phyloP scores from a whole-genome alignment of 2,329 filamentous ascomycete genomes.

The Penicillium sclerotigenum region DNA sequence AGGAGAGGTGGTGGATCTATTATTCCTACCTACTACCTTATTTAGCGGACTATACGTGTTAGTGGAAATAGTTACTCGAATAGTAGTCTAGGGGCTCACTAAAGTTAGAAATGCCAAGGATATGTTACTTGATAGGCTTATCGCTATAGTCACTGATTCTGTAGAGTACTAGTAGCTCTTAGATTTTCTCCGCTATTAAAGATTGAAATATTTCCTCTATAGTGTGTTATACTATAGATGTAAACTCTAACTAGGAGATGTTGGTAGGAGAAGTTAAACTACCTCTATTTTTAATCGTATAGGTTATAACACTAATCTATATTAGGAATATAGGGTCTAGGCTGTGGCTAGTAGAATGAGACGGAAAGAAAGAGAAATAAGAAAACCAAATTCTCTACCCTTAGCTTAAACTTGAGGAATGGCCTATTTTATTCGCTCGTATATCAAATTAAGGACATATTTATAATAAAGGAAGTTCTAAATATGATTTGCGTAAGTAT shows the following conservation, averaged over 20 bases:
- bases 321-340: constrained; percentile 8
- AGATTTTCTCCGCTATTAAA: constrained; percentile 2
- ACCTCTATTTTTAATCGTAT: constrained; percentile 1
- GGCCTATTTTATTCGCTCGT: no score
- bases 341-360: constrained; percentile 1
- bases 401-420: no score
- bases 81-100: background rate
- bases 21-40: constrained; percentile 5
- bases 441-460: no score
- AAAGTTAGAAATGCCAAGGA: constrained; percentile 5
- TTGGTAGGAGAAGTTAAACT: background rate
- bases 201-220: constrained; percentile 7
- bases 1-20: constrained; percentile 5
- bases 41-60: constrained; percentile 1
- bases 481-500: no score
- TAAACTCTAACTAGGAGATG: background rate
- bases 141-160: constrained; percentile 1
- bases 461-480: no score
- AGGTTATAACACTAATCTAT: constrained; percentile 1
- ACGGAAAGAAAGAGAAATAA: background rate
- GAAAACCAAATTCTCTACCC: no score
- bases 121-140: constrained; percentile 5
- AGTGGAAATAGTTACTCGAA: background rate
- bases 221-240: background rate
- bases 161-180: constrained; percentile 1